These are phyloP conservation scores for Hypomontagnella submonticulosa DNA, from an alignment of 495 filamentous ascomycete species.

Conservation along the genomic window DNA sequence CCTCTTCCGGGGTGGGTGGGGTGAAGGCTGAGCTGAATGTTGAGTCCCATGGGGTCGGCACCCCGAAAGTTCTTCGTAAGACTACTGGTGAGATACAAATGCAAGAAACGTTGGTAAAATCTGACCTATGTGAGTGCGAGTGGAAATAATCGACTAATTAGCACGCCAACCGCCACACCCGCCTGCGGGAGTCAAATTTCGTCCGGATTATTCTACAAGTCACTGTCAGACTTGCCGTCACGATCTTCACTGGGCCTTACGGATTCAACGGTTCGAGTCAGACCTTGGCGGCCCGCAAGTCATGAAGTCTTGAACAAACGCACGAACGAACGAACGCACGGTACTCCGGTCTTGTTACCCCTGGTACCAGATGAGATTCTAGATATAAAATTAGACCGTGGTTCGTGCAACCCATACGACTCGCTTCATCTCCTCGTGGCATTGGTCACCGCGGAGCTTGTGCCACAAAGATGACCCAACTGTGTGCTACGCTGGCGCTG, in stretches of 20 bases:
- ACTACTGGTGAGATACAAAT: slow-evolving; percentile 27
- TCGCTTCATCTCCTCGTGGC: slow-evolving; percentile 32
- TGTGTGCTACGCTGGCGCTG: slow-evolving; percentile 31
- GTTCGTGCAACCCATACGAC: slow-evolving; percentile 32
- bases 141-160: slow-evolving; percentile 31
- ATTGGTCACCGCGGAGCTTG: slow-evolving; percentile 30
- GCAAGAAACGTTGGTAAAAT: slow-evolving; percentile 24
- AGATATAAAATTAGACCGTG: slow-evolving; percentile 37
- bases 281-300: slow-evolving; percentile 21
- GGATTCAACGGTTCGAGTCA: slow-evolving; percentile 2
- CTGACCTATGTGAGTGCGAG: slow-evolving; percentile 13
- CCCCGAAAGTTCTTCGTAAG: slow-evolving; percentile 36
- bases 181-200: slow-evolving; percentile 17
- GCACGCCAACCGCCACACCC: slow-evolving; percentile 37
- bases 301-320: slow-evolving; percentile 3
- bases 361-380: slow-evolving; percentile 17
- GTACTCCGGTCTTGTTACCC: background rate
- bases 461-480: slow-evolving; percentile 29
- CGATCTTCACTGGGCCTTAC: too few relatives aligned
- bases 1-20: slow-evolving; percentile 21
- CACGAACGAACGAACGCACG: background rate
- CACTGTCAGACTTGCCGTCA: slow-evolving; percentile 16
- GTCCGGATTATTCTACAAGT: slow-evolving; percentile 14
- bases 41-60: slow-evolving; percentile 40
- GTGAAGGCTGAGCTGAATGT: slow-evolving; percentile 43